Evolutionary conservation across 768 basidiomycete species (phyloP).

Genomic region (Termitomyces sp.): DNA sequence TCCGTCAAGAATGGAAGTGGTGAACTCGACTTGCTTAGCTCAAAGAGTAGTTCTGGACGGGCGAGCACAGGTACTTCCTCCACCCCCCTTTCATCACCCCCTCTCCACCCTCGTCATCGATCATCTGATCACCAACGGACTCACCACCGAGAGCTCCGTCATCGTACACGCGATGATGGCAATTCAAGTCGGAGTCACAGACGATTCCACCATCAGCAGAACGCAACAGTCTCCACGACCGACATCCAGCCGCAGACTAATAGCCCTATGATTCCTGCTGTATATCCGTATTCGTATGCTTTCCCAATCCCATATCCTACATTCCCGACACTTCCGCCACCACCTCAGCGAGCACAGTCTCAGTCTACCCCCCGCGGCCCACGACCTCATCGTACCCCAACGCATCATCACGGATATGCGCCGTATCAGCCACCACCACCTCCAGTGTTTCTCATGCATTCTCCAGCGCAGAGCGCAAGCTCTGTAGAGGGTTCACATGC

Average conservation of each 20-base stretch:
- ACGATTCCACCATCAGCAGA: slow-evolving; percentile 11
- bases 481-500: slow-evolving; percentile 8
- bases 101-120: slow-evolving; percentile 5
- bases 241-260: slow-evolving; percentile 7
- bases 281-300: slow-evolving; percentile 31
- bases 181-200: slow-evolving; percentile 7
- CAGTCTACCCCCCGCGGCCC: slow-evolving; percentile 18
- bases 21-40: slow-evolving; percentile 30
- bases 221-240: slow-evolving; percentile 11
- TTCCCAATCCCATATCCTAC: slow-evolving; percentile 24
- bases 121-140: slow-evolving; percentile 18
- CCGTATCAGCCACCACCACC: slow-evolving; percentile 26
- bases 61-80: slow-evolving; percentile 18
- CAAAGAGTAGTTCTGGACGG: slow-evolving; percentile 21
- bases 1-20: slow-evolving; percentile 20
- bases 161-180: neutral
- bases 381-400: slow-evolving; percentile 18
- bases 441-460: slow-evolving; percentile 20
- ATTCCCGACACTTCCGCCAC: slow-evolving; percentile 3
- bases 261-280: slow-evolving; percentile 23
- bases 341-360: slow-evolving; percentile 8
- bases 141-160: slow-evolving; percentile 13
- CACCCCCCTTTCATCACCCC: slow-evolving; percentile 14
- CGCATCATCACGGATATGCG: slow-evolving; percentile 26
- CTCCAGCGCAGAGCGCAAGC: slow-evolving; percentile 11